phyloP scores from a whole-genome alignment of 1,139 yeast species.

The Hanseniaspora uvarum region DNA sequence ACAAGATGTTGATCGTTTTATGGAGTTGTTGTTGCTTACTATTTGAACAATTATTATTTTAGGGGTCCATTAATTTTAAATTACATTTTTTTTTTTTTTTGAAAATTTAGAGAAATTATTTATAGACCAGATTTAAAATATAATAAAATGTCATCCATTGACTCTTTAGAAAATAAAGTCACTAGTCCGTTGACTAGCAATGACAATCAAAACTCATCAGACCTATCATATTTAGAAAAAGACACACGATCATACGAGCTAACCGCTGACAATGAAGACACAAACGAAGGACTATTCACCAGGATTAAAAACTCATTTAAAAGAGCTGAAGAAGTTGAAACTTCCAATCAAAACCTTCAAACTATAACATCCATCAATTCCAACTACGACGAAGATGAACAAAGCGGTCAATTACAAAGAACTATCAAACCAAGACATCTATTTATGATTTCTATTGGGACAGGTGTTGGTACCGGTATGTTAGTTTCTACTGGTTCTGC shows the following conservation, averaged over 20 bases:
- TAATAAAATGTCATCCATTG: background rate
- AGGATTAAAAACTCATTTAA: slow-evolving; percentile 26
- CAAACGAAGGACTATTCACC: slow-evolving; percentile 18
- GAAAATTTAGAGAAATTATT: no score
- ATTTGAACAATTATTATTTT: no score
- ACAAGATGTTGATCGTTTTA: no score
- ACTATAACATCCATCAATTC: slow-evolving; percentile 21
- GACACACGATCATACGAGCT: slow-evolving; percentile 6
- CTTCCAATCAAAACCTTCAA: slow-evolving; percentile 17
- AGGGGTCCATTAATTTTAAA: background rate
- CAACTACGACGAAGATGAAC: slow-evolving; percentile 18
- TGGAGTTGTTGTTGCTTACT: no score
- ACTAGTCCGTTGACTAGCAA: slow-evolving; percentile 2
- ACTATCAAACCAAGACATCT: slow-evolving; percentile 43
- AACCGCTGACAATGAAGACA: background rate
- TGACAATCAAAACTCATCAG: background rate
- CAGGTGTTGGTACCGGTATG: slow-evolving; percentile 72
- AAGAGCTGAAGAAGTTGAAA: slow-evolving; percentile 21
- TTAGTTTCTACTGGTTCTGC: slow-evolving; percentile 67
- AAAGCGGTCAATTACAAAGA: slow-evolving; percentile 34
- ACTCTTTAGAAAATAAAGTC: background rate
- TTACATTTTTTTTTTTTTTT: background rate
- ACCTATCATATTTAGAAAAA: background rate
- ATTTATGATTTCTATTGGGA: slow-evolving; percentile 71
- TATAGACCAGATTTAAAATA: no score